Base-by-base conservation (phyloP, 2,329 filamentous ascomycete genomes). In the Talaromyces amestolkiae region DNA sequence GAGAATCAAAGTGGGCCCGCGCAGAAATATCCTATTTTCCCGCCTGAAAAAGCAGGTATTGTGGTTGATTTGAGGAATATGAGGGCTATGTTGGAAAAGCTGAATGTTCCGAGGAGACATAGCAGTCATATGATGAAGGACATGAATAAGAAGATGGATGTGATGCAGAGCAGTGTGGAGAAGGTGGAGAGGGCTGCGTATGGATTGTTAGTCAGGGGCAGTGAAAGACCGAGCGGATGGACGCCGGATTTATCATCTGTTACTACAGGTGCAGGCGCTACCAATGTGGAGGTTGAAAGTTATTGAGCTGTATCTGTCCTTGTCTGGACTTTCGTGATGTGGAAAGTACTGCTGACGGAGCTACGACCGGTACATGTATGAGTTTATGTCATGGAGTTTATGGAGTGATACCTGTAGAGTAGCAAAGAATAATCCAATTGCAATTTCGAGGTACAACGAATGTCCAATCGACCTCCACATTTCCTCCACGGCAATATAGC, bases 181-280 rank as follows among this genome's bases (percentile, higher is more conserved):
- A 99, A 99, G 83, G 95, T 99, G 11, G 95, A 99, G 84, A 89
- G 87, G 70, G 86, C 94, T 27, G 88, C 93, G 35, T 99, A 98
- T 77, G 92, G 93, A 3, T 86, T 97, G 70, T 87, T 90, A 35
- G 91, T 99, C 24, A 84, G 95, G 61, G 94, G 94, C 0, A 91
- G 89, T 61, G 95, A 99, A 82, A 82, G 93, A 68, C 94, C 94
- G 0, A 91, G 90, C 74, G 94, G 94, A 0, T 98, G 94, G 94
- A 86, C 95, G 74, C 94, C 93, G 3, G 93, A 97, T 74, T 77
- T 91, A 74, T 79, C 80, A 27, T 79, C 73, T 24, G 77, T 77
- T 22, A 31, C 33, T 13, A 37, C 53, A 9, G 59, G 49, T 7
- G 64, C 37, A 11, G 58, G 64, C 13, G 51, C 58, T 9, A 31